These are phyloP conservation scores for Scheffersomyces spartinae DNA, from an alignment of 805 yeast genomes.

Conservation along the genomic window DNA sequence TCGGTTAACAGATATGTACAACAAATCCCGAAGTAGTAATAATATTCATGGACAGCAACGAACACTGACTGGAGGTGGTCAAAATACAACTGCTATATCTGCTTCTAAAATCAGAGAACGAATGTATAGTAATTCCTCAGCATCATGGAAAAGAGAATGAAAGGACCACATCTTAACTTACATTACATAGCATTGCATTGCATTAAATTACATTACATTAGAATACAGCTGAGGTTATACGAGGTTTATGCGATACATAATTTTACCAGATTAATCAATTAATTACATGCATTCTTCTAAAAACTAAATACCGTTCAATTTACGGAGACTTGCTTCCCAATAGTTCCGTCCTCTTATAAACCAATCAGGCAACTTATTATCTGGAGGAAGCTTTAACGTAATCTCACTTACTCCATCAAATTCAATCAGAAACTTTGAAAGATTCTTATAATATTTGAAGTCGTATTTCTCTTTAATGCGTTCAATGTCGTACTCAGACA, in stretches of 20 bases:
- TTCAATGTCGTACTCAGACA: conserved; percentile 3
- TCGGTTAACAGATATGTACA: conserved; percentile 27
- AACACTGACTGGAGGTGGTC: conserved; percentile 13
- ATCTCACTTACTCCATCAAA: conserved; percentile 27
- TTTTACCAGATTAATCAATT: too few species aligned
- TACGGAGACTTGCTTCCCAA: too few species aligned
- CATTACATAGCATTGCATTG: too few species aligned
- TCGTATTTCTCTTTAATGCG: conserved; percentile 13
- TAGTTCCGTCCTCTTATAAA: conserved; percentile 47
- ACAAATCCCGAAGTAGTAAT: conserved; percentile 24
- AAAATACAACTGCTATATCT: conserved; percentile 12
- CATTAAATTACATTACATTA: too few species aligned
- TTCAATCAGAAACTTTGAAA: conserved; percentile 17
- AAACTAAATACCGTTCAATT: too few species aligned
- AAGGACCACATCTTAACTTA: too few species aligned
- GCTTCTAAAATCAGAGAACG: conserved; percentile 16
- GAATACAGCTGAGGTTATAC: too few species aligned
- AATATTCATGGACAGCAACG: conserved; percentile 10
- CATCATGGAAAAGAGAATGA: too few species aligned
- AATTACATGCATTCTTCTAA: too few species aligned
- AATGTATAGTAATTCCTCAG: too few species aligned
- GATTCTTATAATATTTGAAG: conserved; percentile 31
- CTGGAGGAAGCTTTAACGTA: conserved; percentile 46
- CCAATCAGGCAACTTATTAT: conserved; percentile 64
- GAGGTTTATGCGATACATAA: too few species aligned